phyloP scores from a whole-genome alignment of 2,329 filamentous ascomycete genomes.

The Ophiostoma quercus region DNA sequence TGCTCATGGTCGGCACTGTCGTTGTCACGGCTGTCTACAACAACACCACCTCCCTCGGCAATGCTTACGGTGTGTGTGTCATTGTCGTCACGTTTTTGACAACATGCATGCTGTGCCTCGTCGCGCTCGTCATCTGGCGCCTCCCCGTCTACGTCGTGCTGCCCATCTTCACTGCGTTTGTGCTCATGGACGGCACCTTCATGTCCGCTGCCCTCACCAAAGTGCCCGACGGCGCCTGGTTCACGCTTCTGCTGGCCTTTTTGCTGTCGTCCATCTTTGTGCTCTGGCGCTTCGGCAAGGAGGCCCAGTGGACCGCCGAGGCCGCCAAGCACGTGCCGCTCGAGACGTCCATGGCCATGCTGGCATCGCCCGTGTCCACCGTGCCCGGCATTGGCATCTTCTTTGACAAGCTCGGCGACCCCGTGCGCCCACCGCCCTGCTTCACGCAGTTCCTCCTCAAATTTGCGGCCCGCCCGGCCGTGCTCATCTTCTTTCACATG shows the following conservation, averaged over 20 bases:
- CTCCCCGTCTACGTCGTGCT: conserved; percentile 54
- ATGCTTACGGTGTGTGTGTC: conserved; percentile 74
- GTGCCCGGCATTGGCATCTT: conserved; percentile 63
- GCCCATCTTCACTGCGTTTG: conserved; percentile 58
- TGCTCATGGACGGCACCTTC: conserved; percentile 63
- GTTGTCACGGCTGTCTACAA: conserved; percentile 69
- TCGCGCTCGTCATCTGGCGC: conserved; percentile 68
- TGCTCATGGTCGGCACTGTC: conserved; percentile 71
- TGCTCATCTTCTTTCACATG: conserved; percentile 71
- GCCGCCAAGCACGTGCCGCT: conserved; percentile 53
- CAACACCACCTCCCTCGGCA: conserved; percentile 65
- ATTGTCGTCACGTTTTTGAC: conserved; percentile 76
- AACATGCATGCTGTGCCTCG: conserved; percentile 67
- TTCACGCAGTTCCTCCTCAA: conserved; percentile 70
- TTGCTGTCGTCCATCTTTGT: conserved; percentile 62
- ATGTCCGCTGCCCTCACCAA: conserved; percentile 66
- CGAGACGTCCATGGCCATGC: conserved; percentile 29
- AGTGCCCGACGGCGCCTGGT: conserved; percentile 72
- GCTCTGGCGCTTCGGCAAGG: conserved; percentile 74
- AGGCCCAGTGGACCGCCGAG: conserved; percentile 69
- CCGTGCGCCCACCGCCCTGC: conserved; percentile 51
- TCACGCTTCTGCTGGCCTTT: conserved; percentile 61
- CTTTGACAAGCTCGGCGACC: conserved; percentile 69
- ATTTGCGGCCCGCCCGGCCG: conserved; percentile 60
- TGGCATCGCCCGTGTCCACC: conserved; percentile 35